These are phyloP conservation scores for Colletotrichum siamense DNA, from an alignment of 2,329 filamentous ascomycete species.

Conservation along the genomic window DNA sequence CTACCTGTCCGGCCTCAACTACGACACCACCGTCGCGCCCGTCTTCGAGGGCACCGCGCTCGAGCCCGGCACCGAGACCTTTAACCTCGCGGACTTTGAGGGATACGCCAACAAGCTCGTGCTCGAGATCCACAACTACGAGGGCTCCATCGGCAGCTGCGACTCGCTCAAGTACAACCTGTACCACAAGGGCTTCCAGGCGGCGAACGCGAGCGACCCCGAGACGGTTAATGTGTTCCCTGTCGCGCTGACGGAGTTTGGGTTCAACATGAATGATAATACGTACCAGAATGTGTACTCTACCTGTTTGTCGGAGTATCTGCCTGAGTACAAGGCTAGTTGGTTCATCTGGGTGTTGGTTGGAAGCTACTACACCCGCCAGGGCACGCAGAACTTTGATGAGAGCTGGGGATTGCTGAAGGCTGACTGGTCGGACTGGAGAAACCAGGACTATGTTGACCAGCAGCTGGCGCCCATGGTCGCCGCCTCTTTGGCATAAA, in stretches of 20 bases:
- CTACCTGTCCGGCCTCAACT: conserved; percentile 64
- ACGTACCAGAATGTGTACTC: conserved; percentile 56
- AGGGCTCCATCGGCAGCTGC: conserved; percentile 55
- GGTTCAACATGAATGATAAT: conserved; percentile 53
- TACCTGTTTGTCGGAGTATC: conserved; percentile 54
- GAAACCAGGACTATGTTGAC: conserved; percentile 47
- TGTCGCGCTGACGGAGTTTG: conserved; percentile 59
- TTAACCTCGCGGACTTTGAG: conserved; percentile 50
- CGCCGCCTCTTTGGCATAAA: conserved; percentile 30
- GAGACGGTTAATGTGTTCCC: conserved; percentile 40
- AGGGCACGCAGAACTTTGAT: conserved; percentile 58
- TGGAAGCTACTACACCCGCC: conserved; percentile 63
- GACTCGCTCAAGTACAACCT: conserved; percentile 49
- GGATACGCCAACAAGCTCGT: conserved; percentile 60
- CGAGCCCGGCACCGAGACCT: conserved; percentile 49
- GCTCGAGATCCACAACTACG: conserved; percentile 67
- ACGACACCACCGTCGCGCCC: conserved; percentile 59
- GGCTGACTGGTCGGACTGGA: conserved; percentile 60
- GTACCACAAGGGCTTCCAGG: conserved; percentile 58
- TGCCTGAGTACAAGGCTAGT: conserved; percentile 53
- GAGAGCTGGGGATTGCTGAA: conserved; percentile 63
- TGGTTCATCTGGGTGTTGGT: conserved; percentile 66
- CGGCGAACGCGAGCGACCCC: conserved; percentile 44
- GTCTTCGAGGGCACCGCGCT: conserved; percentile 54
- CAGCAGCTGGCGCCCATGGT: conserved; percentile 47